Conservation (phyloP, 805 yeast genomes). For the Sugiyamaella mastotermitis region DNA sequence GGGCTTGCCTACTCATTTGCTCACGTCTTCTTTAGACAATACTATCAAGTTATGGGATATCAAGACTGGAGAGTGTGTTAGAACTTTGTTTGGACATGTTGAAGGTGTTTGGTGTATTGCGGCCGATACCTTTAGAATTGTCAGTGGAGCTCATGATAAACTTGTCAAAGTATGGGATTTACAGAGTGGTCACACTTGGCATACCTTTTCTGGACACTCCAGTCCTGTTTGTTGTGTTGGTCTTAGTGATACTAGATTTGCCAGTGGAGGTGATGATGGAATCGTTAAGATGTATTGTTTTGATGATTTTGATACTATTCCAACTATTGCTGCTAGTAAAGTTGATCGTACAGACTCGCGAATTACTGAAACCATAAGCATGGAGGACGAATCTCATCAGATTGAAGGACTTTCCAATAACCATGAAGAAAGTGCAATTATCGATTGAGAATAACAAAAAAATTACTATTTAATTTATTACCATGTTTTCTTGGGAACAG, state of each 20-base stretch:
- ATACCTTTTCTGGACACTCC: conserved; percentile 74
- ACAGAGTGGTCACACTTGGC: conserved; percentile 90
- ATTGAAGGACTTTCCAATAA: too few species aligned
- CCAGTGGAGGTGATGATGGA: conserved; percentile 87
- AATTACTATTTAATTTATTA: too few species aligned
- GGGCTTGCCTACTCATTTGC: conserved; percentile 69
- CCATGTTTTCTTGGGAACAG: too few species aligned
- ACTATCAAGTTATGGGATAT: conserved; percentile 93
- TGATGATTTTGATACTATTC: conserved; percentile 31
- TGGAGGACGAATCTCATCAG: too few species aligned
- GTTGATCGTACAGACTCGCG: too few species aligned
- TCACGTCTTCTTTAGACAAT: conserved; percentile 86
- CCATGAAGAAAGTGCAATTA: too few species aligned
- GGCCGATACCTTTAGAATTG: conserved; percentile 91
- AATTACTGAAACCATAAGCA: too few species aligned
- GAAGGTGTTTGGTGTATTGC: conserved; percentile 98
- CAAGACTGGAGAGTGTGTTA: conserved; percentile 74
- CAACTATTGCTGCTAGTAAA: too few species aligned
- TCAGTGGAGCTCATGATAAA: conserved; percentile 92
- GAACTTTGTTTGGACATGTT: conserved; percentile 96
- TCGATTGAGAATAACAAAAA: too few species aligned
- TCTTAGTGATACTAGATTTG: conserved; percentile 81
- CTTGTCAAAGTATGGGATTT: conserved; percentile 91
- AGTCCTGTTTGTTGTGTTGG: conserved; percentile 61
- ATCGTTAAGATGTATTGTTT: conserved; percentile 79